Conservation (phyloP, 352 stramenopile species). For the Phytophthora quininea region DNA sequence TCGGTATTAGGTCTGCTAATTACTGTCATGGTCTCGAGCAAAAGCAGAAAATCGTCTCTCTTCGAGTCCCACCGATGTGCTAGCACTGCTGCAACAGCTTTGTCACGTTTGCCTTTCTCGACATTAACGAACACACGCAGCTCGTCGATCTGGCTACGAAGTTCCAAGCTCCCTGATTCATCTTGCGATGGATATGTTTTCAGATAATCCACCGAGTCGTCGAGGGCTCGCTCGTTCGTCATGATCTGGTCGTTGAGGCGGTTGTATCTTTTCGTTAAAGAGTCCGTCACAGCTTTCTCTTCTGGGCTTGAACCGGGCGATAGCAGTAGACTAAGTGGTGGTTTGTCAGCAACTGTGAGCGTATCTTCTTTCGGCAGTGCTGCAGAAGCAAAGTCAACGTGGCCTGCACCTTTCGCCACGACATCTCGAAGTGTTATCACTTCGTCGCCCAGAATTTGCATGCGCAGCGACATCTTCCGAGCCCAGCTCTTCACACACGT, state of each 20-base stretch:
- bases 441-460: neutral
- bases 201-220: slow-evolving; percentile 30
- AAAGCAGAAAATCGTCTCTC: slow-evolving; percentile 3
- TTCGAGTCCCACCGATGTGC: slow-evolving; percentile 12
- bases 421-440: neutral
- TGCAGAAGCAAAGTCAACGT: neutral
- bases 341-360: no score
- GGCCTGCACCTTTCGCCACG: neutral
- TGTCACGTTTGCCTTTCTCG: slow-evolving; percentile 31
- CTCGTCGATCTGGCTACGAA: slow-evolving; percentile 38
- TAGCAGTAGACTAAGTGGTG: neutral
- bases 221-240: slow-evolving; percentile 42
- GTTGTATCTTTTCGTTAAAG: slow-evolving; percentile 38
- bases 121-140: slow-evolving; percentile 35
- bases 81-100: slow-evolving; percentile 17
- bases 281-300: slow-evolving; percentile 17
- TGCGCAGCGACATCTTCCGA: neutral
- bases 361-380: neutral
- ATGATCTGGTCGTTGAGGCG: slow-evolving; percentile 34
- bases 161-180: slow-evolving; percentile 19
- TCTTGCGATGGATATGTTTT: slow-evolving; percentile 25
- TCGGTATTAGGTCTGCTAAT: slow-evolving; percentile 17
- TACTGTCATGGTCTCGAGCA: slow-evolving; percentile 13
- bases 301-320: neutral
- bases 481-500: neutral